phyloP scores from a whole-genome alignment of 2,329 filamentous ascomycete genomes.

The Graphium sp. region DNA sequence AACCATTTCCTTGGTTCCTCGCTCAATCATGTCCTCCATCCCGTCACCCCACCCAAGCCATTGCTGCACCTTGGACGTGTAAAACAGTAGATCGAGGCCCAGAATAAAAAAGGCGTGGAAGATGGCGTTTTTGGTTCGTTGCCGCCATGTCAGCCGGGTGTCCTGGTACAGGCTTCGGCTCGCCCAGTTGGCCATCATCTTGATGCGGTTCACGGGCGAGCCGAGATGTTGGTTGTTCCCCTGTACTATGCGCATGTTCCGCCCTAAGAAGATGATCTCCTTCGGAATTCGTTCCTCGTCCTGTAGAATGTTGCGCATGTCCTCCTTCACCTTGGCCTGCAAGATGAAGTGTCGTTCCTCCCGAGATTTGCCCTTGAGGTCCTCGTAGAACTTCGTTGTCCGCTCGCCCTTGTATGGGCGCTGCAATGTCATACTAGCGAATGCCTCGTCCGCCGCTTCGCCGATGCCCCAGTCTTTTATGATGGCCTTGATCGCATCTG shows the following conservation, averaged over 20 bases:
- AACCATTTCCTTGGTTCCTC: slow-evolving; percentile 71
- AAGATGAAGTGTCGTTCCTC: slow-evolving; percentile 75
- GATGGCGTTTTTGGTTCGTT: slow-evolving; percentile 54
- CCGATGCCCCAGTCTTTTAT: slow-evolving; percentile 67
- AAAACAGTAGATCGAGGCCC: slow-evolving; percentile 75
- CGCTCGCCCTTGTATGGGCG: slow-evolving; percentile 81
- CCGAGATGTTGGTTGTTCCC: slow-evolving; percentile 85
- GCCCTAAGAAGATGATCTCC: slow-evolving; percentile 81
- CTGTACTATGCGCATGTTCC: slow-evolving; percentile 86
- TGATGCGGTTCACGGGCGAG: slow-evolving; percentile 79
- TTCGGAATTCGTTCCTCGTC: slow-evolving; percentile 82
- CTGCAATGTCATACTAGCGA: slow-evolving; percentile 80
- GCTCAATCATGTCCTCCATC: slow-evolving; percentile 91
- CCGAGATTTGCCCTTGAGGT: slow-evolving; percentile 34
- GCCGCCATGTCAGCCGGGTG: slow-evolving; percentile 39
- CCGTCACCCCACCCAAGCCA: slow-evolving; percentile 59
- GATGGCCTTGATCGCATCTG: slow-evolving; percentile 56
- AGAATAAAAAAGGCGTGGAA: slow-evolving; percentile 68
- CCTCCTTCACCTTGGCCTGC: slow-evolving; percentile 69
- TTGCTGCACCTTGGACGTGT: slow-evolving; percentile 63
- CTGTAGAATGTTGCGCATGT: slow-evolving; percentile 49
- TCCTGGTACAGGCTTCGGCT: slow-evolving; percentile 67
- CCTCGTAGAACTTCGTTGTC: slow-evolving; percentile 47
- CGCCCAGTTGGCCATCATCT: slow-evolving; percentile 87
- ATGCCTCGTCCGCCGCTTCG: slow-evolving; percentile 72